A percentile compares a stretch with the other conserved stretches of the same genome.
Evolutionary conservation across 345 rosid genomes (phyloP).

Genomic region (Sonneratia alba): DNA sequence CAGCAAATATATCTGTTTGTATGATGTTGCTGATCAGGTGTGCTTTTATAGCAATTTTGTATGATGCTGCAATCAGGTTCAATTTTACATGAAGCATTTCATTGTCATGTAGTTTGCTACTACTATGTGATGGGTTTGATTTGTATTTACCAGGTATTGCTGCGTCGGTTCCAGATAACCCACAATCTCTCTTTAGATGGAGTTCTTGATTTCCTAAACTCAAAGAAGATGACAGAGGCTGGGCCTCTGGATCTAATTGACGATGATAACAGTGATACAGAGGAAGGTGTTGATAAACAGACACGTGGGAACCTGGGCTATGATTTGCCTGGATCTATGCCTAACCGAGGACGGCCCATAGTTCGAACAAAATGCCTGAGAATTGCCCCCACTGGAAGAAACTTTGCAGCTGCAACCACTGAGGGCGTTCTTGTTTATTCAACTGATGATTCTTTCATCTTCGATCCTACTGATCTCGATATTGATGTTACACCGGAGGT

Average conservation of each 20-base stretch:
- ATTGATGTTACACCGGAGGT: conserved; percentile 97
- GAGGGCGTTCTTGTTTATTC: conserved; percentile 91
- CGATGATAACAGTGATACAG: conserved; percentile 67
- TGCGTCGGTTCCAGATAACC: conserved; percentile 79
- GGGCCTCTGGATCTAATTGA: conserved; percentile 92
- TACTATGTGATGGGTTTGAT: neutral
- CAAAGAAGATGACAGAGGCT: conserved; percentile 93
- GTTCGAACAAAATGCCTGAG: conserved; percentile 71
- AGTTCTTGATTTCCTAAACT: conserved; percentile 84
- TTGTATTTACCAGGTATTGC: conserved; percentile 46
- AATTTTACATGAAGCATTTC: neutral
- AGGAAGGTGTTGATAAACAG: conserved; percentile 78
- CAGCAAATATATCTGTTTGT: conserved; percentile 95
- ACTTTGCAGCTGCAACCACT: conserved; percentile 90
- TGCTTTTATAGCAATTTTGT: conserved; percentile 6
- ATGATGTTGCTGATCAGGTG: conserved; percentile 95
- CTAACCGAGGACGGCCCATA: conserved; percentile 72
- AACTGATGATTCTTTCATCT: conserved; percentile 79
- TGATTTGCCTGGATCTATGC: conserved; percentile 81
- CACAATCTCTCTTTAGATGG: conserved; percentile 85
- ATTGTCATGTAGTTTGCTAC: neutral
- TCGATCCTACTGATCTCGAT: conserved; percentile 96
- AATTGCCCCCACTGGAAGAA: conserved; percentile 92
- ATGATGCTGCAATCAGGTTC: neutral
- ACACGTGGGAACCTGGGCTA: conserved; percentile 65